Evolutionary conservation across 192 early-diverging fungal species (phyloP).

Genomic region (Powellomyces hirtus): DNA sequence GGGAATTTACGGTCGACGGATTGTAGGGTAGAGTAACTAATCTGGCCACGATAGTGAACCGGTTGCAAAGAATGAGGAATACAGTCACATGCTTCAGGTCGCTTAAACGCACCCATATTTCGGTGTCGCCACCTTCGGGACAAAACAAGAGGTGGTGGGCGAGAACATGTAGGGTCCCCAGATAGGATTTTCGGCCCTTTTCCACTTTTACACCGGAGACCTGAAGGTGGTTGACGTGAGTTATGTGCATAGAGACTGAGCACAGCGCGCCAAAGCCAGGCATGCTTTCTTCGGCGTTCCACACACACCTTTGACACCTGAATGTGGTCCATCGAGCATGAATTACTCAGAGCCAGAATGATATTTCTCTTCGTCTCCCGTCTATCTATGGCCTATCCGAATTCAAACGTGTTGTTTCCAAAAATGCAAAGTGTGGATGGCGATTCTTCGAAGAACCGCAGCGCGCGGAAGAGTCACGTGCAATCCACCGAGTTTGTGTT

Average conservation of each 20-base stretch:
- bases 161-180: conserved; percentile 67
- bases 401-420: too few species aligned
- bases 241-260: neutral
- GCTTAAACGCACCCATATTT: conserved; percentile 63
- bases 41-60: conserved; percentile 31
- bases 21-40: conserved; percentile 84
- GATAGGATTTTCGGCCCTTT: conserved; percentile 7
- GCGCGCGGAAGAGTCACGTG: too few species aligned
- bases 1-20: conserved; percentile 64
- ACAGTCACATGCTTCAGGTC: neutral
- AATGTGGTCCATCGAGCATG: conserved; percentile 21
- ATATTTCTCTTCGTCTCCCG: too few species aligned
- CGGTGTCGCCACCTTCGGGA: conserved; percentile 36
- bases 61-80: neutral
- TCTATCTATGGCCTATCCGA: too few species aligned
- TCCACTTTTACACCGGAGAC: conserved; percentile 27
- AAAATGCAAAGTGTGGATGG: too few species aligned
- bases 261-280: neutral
- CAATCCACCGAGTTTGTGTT: too few species aligned
- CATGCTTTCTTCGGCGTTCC: neutral
- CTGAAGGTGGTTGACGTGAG: neutral
- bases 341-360: too few species aligned
- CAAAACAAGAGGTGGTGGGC: conserved; percentile 77
- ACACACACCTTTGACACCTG: neutral
- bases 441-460: too few species aligned